Conservation (phyloP, 768 basidiomycete species). For the Suillus fuscotomentosus region DNA sequence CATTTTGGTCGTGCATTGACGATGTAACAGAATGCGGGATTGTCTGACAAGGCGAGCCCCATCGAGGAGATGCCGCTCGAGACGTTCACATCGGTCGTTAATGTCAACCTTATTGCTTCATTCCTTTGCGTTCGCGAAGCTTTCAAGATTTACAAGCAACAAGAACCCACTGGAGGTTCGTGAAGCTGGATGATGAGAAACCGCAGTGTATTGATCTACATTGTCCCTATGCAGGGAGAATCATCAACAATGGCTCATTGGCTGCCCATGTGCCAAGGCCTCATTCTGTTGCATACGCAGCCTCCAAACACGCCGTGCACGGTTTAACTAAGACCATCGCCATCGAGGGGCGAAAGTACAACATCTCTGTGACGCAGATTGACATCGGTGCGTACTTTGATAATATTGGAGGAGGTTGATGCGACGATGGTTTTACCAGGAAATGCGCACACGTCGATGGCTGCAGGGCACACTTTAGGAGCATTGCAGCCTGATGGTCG, state of each 20-base stretch:
- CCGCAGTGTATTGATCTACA: neutral
- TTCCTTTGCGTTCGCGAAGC: slow-evolving; percentile 82
- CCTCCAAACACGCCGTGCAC: slow-evolving; percentile 77
- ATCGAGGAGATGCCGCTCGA: slow-evolving; percentile 63
- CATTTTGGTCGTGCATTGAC: neutral
- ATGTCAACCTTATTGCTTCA: slow-evolving; percentile 69
- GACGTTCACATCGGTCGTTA: slow-evolving; percentile 61
- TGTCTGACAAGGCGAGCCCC: slow-evolving; percentile 43
- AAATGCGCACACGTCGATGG: slow-evolving; percentile 70
- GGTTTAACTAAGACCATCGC: slow-evolving; percentile 76
- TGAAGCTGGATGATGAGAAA: neutral
- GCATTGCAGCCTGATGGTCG: slow-evolving; percentile 70
- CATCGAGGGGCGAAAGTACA: slow-evolving; percentile 71
- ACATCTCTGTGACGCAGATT: slow-evolving; percentile 78
- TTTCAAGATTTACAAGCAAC: slow-evolving; percentile 67
- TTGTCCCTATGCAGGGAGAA: slow-evolving; percentile 45
- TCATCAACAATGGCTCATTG: slow-evolving; percentile 87
- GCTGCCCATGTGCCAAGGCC: slow-evolving; percentile 72
- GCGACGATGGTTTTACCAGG: slow-evolving; percentile 35
- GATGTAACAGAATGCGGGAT: slow-evolving; percentile 68
- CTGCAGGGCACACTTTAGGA: slow-evolving; percentile 43
- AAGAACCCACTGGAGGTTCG: slow-evolving; percentile 69
- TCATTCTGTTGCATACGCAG: slow-evolving; percentile 61
- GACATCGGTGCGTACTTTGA: slow-evolving; percentile 63
- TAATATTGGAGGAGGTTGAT: slow-evolving; percentile 1